Evolutionary conservation across 805 yeast species (phyloP), one percentile per base, ranked within the genome.

Genomic region (Saccharomycopsis olivae): DNA sequence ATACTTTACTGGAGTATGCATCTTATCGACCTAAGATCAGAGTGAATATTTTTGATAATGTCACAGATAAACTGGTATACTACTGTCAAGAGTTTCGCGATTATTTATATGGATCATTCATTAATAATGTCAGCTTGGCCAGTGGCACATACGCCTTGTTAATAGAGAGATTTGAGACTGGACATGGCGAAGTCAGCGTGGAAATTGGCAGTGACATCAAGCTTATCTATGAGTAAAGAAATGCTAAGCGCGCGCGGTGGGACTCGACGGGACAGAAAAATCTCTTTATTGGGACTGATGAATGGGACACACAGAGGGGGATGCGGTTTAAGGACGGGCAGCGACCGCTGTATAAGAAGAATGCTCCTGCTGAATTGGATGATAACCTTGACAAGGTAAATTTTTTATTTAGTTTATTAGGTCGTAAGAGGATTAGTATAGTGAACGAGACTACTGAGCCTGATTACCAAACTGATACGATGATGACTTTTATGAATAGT

Each of bases 91-190:
- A 51, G n/a, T 70, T 72, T 65, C 58, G 57, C 40, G 66, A 64
- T 41, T 55, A 60, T 17, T 46, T 67, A 5, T 66, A 65, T 50
- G 77, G 77, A 0, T 51, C 65, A 3, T 69, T 64, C 46, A 50
- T 65, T 14, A 62, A 62, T 32, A 54, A 58, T 34, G 29, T 31
- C 3, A 10, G 16, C 2, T 33, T 59, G 3, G 51, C 51, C 0
- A 43, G 40, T 2, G 65, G 59, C 0, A 47, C 43, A 4, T 65
- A 67, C 40, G 55, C 68, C 3, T 43, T 71, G 6, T 50, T 71
- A 17, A 53, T 68, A n/a, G 77, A 71, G 47, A 49, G 77, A 29
- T 66, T 71, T 42, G 77, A 71, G 44, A 48, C 53, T 4, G 77
- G 77, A 0, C 38, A 46, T 3, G 76, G 71, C 5, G 47, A 46